Percentiles rank a stretch among this genome's conserved stretches.
Evolutionary conservation across 169 alveolate genomes (phyloP).

Genomic region (Plasmodium blacklocki): DNA sequence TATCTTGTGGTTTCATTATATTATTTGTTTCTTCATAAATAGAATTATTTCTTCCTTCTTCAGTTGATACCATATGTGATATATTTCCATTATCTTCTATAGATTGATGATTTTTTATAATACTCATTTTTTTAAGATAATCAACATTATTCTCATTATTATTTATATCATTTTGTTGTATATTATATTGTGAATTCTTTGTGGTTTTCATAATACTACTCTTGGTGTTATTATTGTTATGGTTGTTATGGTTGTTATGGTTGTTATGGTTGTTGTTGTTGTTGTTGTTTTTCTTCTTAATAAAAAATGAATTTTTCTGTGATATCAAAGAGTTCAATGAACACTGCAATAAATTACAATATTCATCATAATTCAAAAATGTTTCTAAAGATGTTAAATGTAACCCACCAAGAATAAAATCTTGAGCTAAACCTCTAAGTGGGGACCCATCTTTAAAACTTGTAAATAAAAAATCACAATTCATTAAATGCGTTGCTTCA

Average conservation of each 20-base stretch:
- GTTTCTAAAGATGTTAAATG: constrained; percentile 95
- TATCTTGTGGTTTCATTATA: too few species aligned
- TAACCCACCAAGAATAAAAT: constrained; percentile 95
- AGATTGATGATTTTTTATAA: not conserved
- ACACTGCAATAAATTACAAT: constrained; percentile 89
- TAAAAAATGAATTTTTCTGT: constrained; percentile 37
- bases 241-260: not conserved
- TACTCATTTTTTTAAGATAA: not conserved
- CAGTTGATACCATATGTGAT: too few species aligned
- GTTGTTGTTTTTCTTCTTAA: not conserved
- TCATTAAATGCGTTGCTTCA: constrained; percentile 96
- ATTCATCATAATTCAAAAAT: constrained; percentile 91
- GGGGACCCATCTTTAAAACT: constrained; percentile 99
- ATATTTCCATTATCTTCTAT: not conserved
- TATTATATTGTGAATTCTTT: not conserved
- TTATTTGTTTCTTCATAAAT: too few species aligned
- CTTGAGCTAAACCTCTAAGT: constrained; percentile 98
- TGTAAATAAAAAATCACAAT: constrained; percentile 96
- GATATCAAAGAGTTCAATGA: constrained; percentile 41
- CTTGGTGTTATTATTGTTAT: not conserved
- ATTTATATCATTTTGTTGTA: not conserved
- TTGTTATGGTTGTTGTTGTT: not conserved
- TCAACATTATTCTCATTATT: not conserved
- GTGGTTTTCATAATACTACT: not conserved
- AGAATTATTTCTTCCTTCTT: not conserved